Conservation (phyloP, 148 eudicot species). For the Limonium bicolor region DNA sequence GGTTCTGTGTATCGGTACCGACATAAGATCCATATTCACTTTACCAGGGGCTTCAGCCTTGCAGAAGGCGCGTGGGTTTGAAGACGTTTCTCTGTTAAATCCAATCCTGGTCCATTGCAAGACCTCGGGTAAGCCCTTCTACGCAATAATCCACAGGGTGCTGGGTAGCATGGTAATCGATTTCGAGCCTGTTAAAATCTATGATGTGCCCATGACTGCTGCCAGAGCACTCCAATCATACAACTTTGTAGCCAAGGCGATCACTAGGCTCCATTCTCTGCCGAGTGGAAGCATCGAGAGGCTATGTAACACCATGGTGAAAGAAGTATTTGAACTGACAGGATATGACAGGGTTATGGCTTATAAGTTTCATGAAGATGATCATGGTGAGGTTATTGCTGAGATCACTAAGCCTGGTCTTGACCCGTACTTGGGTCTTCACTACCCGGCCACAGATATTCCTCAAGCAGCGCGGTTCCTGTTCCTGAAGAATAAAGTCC, state of each 20-base stretch:
- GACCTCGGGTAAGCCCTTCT: conserved; percentile 80
- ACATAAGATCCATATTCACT: conserved; percentile 58
- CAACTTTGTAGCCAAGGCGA: conserved; percentile 82
- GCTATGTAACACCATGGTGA: conserved; percentile 76
- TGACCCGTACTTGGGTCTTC: conserved; percentile 75
- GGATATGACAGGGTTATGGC: conserved; percentile 90
- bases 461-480: conserved; percentile 85
- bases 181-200: conserved; percentile 84
- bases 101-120: conserved; percentile 80
- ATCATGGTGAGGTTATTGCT: conserved; percentile 78
- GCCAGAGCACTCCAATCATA: conserved; percentile 86
- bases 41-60: conserved; percentile 58
- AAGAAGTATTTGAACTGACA: conserved; percentile 78
- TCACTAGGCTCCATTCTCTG: conserved; percentile 51
- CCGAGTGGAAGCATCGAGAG: conserved; percentile 60
- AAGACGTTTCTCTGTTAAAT: conserved; percentile 65
- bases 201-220: conserved; percentile 79
- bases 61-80: conserved; percentile 64
- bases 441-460: conserved; percentile 87
- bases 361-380: conserved; percentile 87
- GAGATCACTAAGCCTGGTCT: conserved; percentile 67
- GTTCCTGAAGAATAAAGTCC: conserved; percentile 79
- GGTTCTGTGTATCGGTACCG: conserved; percentile 56
- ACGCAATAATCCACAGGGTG: conserved; percentile 73
- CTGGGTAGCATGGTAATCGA: conserved; percentile 65